Base-by-base conservation (phyloP, 1,284 basidiomycete species). In the Golubevia sp. region DNA sequence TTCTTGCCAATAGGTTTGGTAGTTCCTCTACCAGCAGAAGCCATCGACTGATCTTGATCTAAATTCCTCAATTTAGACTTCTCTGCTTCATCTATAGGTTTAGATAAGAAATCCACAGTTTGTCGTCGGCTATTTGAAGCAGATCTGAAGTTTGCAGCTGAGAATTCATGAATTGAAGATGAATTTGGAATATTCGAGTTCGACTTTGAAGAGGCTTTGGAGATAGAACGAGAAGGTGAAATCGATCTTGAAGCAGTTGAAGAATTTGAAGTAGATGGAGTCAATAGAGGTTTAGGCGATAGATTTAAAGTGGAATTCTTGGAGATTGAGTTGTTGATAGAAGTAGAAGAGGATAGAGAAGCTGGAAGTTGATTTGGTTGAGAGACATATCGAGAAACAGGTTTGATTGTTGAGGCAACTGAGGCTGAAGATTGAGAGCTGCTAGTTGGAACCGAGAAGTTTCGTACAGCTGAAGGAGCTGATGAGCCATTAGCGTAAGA, bases 1-100 rank as follows among this genome's bases (percentile, higher is more conserved):
- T 56, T 64, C 58, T 68, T 60, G 15, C 73, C 73, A 15, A 75
- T 75, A 13, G 73, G 68, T 55, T 73, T 73, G n/a, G 73, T 75
- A 11, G 73, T 75, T n/a, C 73, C 73, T 44, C 38, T 44, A 44
- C 38, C 38, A 44, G 38, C 38, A 44, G 38, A 8, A 13, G 38
- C n/a, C 73, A 48, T 4, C 73, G 68, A 52, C 65, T 65, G 60
- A 75, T 67, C 62, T 70, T 71, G 60, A 65, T 38, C 61, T 66
- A 59, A 6, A 52, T 49, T 44, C 24, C 30, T 38, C 13, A 50
- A 30, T 3, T 30, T 55, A n/a, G 20, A 30, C 61, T 53, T 50
- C 25, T 50, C 61, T 55, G 53, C 62, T 48, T 48, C 57, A 20
- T 30, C 59, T 8, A 62, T 52, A n/a, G 58, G 25, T 52, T 62